Conservation (phyloP, 1,284 basidiomycete species). For the Phaffia rhodozyma region DNA sequence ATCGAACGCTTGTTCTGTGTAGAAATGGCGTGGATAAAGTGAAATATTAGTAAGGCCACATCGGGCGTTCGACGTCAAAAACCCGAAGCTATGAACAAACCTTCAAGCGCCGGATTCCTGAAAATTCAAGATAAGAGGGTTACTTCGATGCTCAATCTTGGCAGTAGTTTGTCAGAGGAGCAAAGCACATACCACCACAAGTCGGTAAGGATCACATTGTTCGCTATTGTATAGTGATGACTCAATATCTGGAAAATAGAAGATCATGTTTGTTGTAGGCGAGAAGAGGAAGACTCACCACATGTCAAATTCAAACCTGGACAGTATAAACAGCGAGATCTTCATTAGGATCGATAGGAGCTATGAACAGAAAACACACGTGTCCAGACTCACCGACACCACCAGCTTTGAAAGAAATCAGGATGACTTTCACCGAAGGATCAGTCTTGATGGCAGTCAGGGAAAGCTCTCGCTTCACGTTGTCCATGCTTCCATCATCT, state of each 20-base stretch:
- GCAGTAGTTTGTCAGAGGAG: background rate
- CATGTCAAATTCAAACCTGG: constrained; percentile 80
- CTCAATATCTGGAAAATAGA: background rate
- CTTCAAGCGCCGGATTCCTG: constrained; percentile 64
- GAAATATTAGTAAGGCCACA: constrained; percentile 13
- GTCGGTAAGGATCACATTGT: constrained; percentile 83
- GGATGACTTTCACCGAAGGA: constrained; percentile 53
- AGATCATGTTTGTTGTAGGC: constrained; percentile 18
- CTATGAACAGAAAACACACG: background rate
- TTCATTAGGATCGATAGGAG: background rate
- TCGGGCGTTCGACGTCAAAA: background rate
- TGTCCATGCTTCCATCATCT: constrained; percentile 81
- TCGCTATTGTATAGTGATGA: constrained; percentile 29
- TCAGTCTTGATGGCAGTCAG: constrained; percentile 60
- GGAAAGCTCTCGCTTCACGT: constrained; percentile 59
- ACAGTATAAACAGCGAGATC: constrained; percentile 14
- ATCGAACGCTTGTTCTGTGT: constrained; percentile 80
- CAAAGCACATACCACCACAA: constrained; percentile 62
- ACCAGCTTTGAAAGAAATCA: constrained; percentile 95
- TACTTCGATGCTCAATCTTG: background rate
- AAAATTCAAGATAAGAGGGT: background rate
- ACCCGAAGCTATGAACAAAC: constrained; percentile 31
- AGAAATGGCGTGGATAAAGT: background rate
- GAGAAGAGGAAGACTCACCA: constrained; percentile 40
- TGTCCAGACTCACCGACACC: constrained; percentile 51